These are phyloP conservation scores for Kwoniella bestiolae DNA, from an alignment of 768 basidiomycete species.

Conservation along the genomic window DNA sequence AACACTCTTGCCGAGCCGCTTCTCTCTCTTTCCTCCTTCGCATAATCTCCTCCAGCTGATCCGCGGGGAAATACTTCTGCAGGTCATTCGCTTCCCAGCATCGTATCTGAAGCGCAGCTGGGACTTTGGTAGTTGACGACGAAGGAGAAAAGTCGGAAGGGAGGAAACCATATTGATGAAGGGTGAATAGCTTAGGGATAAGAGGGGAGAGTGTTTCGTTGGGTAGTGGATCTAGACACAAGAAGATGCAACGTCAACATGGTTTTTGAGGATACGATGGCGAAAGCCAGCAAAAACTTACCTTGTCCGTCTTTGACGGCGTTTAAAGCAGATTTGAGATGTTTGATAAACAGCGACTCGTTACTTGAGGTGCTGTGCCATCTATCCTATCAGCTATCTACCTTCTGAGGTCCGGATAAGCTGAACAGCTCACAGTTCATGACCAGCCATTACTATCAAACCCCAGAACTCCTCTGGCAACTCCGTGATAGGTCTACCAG, in stretches of 20 bases:
- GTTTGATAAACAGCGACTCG: slow-evolving; percentile 33
- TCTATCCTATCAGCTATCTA: background rate
- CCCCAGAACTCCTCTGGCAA: slow-evolving; percentile 39
- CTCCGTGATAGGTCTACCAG: slow-evolving; percentile 13
- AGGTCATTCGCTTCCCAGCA: slow-evolving; percentile 47
- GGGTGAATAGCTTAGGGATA: slow-evolving; percentile 37
- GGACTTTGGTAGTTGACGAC: slow-evolving; percentile 31
- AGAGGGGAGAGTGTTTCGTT: slow-evolving; percentile 24
- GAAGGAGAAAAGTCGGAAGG: slow-evolving; percentile 38
- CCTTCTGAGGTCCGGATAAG: background rate
- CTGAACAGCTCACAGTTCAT: slow-evolving; percentile 37
- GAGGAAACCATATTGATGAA: slow-evolving; percentile 40
- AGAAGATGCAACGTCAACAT: background rate
- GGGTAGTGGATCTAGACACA: slow-evolving; percentile 33
- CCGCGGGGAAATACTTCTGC: slow-evolving; percentile 26
- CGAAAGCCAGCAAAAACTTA: background rate
- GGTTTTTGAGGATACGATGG: too few species aligned
- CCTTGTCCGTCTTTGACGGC: slow-evolving; percentile 24
- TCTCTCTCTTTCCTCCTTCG: slow-evolving; percentile 26
- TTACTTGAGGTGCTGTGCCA: slow-evolving; percentile 25
- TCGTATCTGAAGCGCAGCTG: slow-evolving; percentile 39
- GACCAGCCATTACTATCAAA: slow-evolving; percentile 38
- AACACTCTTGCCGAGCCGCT: slow-evolving; percentile 32
- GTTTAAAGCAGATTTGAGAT: slow-evolving; percentile 32
- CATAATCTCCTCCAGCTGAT: slow-evolving; percentile 19